Base-by-base conservation (phyloP, 768 basidiomycete genomes). In the Podaxis pistillaris region DNA sequence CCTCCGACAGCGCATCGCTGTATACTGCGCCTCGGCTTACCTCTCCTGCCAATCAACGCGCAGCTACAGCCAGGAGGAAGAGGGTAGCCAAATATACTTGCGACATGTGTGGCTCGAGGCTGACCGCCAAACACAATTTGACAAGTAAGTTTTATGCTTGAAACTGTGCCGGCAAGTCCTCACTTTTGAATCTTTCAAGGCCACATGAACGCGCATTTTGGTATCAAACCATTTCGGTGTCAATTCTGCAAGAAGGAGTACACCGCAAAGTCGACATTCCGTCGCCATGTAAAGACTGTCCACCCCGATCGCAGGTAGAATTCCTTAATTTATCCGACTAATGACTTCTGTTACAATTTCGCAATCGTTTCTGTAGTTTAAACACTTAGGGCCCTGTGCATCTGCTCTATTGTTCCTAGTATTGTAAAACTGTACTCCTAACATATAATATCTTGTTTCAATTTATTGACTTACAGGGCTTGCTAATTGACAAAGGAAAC, bases 91-190 rank as follows among this genome's bases (percentile, higher is more conserved):
- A 63, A 33, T 72, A 70, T 51, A 44, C 47, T 41, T 74, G 73
- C 50, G 47, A 63, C 12, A 58, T 64, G 36, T 74, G 72, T 52
- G 19, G 40, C 24, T 67, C 69, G 8, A 64, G 64, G 11, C 71
- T 74, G 47, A 73, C 73, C 0, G 65, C 71, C 2, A 71, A 71
- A 11, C 70, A 71, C 46, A 72, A 72, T 30, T 54, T 72, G 7
- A 67, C 67, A 50, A 71, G 73, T 74, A 47, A 61, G 72, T 67
- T 50, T 55, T 19, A 15, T 40, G 4, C 54, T 37, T 51, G 36
- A 12, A 57, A 36, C 47, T 55, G 36, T 50, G 4, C 36, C 37
- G 54, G n/a, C 33, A 38, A 8, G 17, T 11, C 6, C 52, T 63
- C 15, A 65, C 15, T 41, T 57, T 15, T 26, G 9, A 40, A 11